phyloP scores from a whole-genome alignment of 2,329 filamentous ascomycete species.

The Sporothrix variecibatus region DNA sequence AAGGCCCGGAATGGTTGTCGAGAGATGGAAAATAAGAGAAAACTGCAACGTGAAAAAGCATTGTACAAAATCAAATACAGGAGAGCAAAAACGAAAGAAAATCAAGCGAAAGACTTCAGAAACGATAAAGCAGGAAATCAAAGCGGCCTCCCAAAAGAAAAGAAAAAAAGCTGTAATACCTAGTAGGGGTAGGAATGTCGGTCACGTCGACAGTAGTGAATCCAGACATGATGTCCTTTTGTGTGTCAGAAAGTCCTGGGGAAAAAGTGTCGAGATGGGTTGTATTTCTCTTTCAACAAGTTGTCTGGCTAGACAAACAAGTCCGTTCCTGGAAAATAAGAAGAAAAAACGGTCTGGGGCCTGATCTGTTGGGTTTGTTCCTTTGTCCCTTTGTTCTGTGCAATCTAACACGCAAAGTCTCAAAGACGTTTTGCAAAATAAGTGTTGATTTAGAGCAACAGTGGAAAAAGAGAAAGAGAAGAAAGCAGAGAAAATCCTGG shows the following conservation, averaged over 20 bases:
- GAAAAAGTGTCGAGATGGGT: neutral
- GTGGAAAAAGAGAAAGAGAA: neutral
- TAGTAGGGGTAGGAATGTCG: conserved; percentile 62
- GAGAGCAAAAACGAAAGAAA: conserved; percentile 32
- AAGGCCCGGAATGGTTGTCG: neutral
- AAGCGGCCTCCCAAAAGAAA: conserved; percentile 46
- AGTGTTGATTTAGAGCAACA: conserved; percentile 18
- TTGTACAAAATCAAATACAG: conserved; percentile 25
- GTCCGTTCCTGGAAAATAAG: conserved; percentile 8
- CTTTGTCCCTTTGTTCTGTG: neutral
- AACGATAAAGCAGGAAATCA: conserved; percentile 30
- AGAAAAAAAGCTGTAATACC: conserved; percentile 58
- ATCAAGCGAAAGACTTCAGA: neutral
- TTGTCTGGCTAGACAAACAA: conserved; percentile 20
- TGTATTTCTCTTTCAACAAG: neutral
- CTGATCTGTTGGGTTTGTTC: conserved; percentile 3
- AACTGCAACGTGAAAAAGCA: conserved; percentile 16
- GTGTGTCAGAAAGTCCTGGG: conserved; percentile 8
- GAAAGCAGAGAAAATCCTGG: neutral
- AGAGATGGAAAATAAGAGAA: conserved; percentile 21
- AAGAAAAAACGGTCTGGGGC: neutral
- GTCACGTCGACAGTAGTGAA: conserved; percentile 59
- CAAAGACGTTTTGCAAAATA: conserved; percentile 8
- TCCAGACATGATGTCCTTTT: conserved; percentile 50
- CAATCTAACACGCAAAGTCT: conserved; percentile 8